Evolutionary conservation across 73 alveolate species (phyloP).

Genomic region (Paramecium bursaria): DNA sequence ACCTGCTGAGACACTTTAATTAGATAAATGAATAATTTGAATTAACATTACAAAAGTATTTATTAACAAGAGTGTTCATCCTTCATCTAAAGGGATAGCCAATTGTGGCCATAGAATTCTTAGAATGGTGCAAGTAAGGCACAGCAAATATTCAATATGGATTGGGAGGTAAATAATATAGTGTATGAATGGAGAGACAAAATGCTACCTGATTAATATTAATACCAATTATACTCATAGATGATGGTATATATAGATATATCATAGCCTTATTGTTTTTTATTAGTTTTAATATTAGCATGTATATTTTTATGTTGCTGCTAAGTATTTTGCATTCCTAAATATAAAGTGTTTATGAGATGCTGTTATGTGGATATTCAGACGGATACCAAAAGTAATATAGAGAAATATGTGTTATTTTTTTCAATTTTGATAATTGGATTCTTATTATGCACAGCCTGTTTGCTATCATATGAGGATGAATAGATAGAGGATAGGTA

Average conservation of each 20-base stretch:
- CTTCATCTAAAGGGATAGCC: not conserved
- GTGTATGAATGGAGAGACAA: slow-evolving; percentile 27
- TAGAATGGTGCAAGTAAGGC: slow-evolving; percentile 49
- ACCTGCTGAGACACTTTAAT: no score
- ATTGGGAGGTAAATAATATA: slow-evolving; percentile 18
- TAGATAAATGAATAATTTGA: no score
- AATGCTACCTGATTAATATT: slow-evolving; percentile 38
- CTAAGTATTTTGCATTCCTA: slow-evolving; percentile 68
- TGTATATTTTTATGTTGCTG: slow-evolving; percentile 63
- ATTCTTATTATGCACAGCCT: slow-evolving; percentile 27
- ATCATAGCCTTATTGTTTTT: slow-evolving; percentile 2
- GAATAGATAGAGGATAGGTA: slow-evolving; percentile 32
- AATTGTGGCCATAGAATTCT: slow-evolving; percentile 35
- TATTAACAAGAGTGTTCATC: slow-evolving; percentile 12
- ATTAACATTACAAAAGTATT: slow-evolving; percentile 3
- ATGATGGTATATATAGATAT: slow-evolving; percentile 1
- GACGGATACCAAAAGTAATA: slow-evolving; percentile 60
- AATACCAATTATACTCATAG: slow-evolving; percentile 31
- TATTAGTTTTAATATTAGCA: not conserved
- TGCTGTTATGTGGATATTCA: slow-evolving; percentile 62
- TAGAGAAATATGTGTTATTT: slow-evolving; percentile 55
- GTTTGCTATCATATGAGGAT: slow-evolving; percentile 38
- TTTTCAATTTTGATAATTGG: slow-evolving; percentile 55
- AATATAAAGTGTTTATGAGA: slow-evolving; percentile 55
- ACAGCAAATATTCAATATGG: not conserved